Percentiles rank a stretch among this genome's conserved stretches.
phyloP scores from a whole-genome alignment of 306 rosid genomes.

The Prunus persica region DNA sequence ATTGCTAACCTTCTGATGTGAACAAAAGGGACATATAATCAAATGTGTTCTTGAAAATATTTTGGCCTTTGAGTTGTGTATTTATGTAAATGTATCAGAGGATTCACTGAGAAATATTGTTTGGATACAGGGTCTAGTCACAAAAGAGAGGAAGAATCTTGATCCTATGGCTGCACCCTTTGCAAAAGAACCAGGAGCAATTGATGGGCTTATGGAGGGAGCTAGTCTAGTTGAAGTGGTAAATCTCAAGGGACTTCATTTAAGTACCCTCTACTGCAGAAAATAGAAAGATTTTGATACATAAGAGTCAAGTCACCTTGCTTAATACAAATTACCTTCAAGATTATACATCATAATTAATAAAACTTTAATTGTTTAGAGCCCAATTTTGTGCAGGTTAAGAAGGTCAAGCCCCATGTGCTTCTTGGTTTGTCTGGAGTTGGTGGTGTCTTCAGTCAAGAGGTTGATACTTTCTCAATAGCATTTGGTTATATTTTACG shows the following conservation, averaged over 20 bases:
- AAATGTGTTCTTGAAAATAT: not conserved
- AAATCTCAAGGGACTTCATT: slow-evolving; percentile 32
- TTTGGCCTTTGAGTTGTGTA: not conserved
- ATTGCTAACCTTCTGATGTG: not conserved
- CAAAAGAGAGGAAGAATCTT: slow-evolving; percentile 70
- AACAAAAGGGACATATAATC: not conserved
- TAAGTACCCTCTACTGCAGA: slow-evolving; percentile 5
- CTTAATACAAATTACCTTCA: slow-evolving; percentile 11
- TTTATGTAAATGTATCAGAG: not conserved
- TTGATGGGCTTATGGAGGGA: slow-evolving; percentile 89
- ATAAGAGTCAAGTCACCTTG: slow-evolving; percentile 12
- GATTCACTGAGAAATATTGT: not conserved
- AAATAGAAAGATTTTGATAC: slow-evolving; percentile 1
- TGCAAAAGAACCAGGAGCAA: slow-evolving; percentile 67
- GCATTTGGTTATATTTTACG: slow-evolving; percentile 21
- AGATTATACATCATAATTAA: slow-evolving; percentile 5
- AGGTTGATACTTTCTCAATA: slow-evolving; percentile 49
- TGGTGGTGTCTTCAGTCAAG: slow-evolving; percentile 91
- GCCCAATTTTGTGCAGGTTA: slow-evolving; percentile 54
- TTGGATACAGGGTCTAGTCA: slow-evolving; percentile 81
- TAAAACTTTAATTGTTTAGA: slow-evolving; percentile 20
- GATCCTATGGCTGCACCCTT: slow-evolving; percentile 90
- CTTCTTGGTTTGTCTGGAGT: slow-evolving; percentile 98
- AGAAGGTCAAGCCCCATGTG: slow-evolving; percentile 85
- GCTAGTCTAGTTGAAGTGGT: slow-evolving; percentile 92